Percentiles rank a stretch among this genome's conserved stretches.
Evolutionary conservation across 2,329 filamentous ascomycete species (phyloP).

Genomic region (Lachnellula cervina): DNA sequence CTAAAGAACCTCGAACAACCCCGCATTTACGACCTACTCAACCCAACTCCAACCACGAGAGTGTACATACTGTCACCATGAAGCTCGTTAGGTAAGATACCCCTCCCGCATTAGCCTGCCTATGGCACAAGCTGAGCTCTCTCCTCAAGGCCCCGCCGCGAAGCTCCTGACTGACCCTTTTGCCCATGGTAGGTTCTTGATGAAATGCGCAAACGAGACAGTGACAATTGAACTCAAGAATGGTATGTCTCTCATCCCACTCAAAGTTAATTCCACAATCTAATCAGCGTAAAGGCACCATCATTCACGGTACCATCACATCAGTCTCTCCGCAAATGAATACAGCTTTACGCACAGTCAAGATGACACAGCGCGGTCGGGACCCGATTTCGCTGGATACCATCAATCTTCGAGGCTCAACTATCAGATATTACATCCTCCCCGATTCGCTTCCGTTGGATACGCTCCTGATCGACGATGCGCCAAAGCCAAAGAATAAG

Average conservation of each 20-base stretch:
- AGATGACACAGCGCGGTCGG: constrained; percentile 88
- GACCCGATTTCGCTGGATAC: constrained; percentile 85
- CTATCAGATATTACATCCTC: constrained; percentile 93
- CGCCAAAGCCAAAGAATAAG: constrained; percentile 99
- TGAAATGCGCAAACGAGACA: constrained; percentile 99
- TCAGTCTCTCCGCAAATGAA: constrained; percentile 99
- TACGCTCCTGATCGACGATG: constrained; percentile 91
- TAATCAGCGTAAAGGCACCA: constrained; percentile 60
- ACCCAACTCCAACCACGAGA: not conserved
- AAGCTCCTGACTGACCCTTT: constrained; percentile 33
- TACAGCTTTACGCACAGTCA: constrained; percentile 88
- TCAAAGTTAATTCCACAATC: not conserved
- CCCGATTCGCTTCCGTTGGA: constrained; percentile 93
- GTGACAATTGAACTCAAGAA: constrained; percentile 98
- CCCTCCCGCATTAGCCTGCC: constrained; percentile 22
- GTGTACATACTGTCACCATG: constrained; percentile 55
- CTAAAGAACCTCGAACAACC: constrained; percentile 3
- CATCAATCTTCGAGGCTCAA: constrained; percentile 94
- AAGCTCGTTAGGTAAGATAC: constrained; percentile 87
- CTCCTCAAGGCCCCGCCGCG: constrained; percentile 36
- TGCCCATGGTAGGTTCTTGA: constrained; percentile 69
- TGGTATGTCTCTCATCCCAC: constrained; percentile 50
- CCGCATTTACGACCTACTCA: constrained; percentile 1
- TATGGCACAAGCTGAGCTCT: constrained; percentile 43
- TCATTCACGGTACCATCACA: constrained; percentile 93